Conservation (phyloP, 257 asterid genomes). For the Solanum appendiculatum region DNA sequence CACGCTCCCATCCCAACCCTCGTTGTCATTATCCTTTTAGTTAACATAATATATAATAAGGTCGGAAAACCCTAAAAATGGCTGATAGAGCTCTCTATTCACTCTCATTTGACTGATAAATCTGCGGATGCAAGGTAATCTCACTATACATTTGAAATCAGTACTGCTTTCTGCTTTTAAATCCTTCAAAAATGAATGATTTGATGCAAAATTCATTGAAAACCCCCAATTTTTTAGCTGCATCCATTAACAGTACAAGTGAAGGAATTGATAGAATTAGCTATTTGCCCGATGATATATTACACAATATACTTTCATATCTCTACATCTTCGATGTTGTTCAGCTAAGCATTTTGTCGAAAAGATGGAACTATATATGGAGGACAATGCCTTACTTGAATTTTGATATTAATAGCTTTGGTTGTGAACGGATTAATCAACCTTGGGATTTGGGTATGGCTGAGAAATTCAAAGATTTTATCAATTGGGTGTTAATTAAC, state of each 20-base stretch:
- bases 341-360: background rate
- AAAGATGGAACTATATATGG: background rate
- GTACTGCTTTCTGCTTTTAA: background rate
- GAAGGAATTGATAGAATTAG: background rate
- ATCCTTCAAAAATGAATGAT: background rate
- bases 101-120: background rate
- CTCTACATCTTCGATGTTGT: background rate
- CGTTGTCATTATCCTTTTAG: too few species aligned
- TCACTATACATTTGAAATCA: background rate
- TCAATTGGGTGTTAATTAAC: conserved; percentile 1
- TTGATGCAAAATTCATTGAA: background rate
- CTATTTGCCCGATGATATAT: background rate
- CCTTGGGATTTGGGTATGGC: background rate
- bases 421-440: background rate
- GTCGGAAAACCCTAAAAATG: background rate
- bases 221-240: background rate
- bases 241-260: background rate
- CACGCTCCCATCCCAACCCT: too few species aligned
- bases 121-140: background rate
- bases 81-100: background rate
- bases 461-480: background rate
- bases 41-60: too few species aligned
- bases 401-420: background rate
- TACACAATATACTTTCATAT: background rate
- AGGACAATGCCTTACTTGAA: background rate